Percentiles rank a stretch among this genome's conserved stretches.
These are phyloP conservation scores for Eucalyptus sp. DNA, from an alignment of 345 rosid genomes.

Conservation along the genomic window DNA sequence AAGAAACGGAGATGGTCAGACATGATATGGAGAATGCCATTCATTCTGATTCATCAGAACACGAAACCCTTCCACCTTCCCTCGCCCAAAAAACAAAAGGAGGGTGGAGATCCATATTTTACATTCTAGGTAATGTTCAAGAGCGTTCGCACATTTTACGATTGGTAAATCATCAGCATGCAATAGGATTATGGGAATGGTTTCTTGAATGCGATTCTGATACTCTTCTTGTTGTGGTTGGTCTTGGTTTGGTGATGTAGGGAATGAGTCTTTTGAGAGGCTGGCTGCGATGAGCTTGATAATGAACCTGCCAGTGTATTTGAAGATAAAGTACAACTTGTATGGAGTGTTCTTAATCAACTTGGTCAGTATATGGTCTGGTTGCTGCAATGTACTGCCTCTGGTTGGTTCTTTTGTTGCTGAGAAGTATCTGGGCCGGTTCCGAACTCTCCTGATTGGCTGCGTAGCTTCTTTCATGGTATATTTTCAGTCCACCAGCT, in stretches of 20 bases:
- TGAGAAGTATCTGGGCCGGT: constrained; percentile 43
- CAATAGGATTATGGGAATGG: background rate
- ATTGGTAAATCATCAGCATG: background rate
- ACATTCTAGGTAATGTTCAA: constrained; percentile 13
- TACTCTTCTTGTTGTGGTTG: background rate
- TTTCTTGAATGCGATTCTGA: background rate
- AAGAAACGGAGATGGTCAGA: background rate
- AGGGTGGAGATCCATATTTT: constrained; percentile 37
- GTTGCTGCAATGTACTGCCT: constrained; percentile 48
- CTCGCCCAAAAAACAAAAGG: background rate
- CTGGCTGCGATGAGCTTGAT: constrained; percentile 47
- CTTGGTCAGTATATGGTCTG: constrained; percentile 54
- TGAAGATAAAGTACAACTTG: constrained; percentile 44
- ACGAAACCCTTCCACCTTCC: background rate
- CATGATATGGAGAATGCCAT: background rate
- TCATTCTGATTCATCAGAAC: background rate
- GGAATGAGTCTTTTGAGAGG: constrained; percentile 73
- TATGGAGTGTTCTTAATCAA: constrained; percentile 44
- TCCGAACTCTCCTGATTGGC: constrained; percentile 34
- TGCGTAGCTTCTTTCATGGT: constrained; percentile 40
- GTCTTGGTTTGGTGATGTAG: constrained; percentile 8
- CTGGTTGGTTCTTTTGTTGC: constrained; percentile 54
- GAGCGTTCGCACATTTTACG: background rate
- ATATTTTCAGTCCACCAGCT: background rate
- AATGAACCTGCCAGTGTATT: constrained; percentile 54